A percentile compares a stretch with the other conserved stretches of the same genome.
Evolutionary conservation across 192 early-diverging fungal species (phyloP).

Genomic region (Geranomyces variabilis): DNA sequence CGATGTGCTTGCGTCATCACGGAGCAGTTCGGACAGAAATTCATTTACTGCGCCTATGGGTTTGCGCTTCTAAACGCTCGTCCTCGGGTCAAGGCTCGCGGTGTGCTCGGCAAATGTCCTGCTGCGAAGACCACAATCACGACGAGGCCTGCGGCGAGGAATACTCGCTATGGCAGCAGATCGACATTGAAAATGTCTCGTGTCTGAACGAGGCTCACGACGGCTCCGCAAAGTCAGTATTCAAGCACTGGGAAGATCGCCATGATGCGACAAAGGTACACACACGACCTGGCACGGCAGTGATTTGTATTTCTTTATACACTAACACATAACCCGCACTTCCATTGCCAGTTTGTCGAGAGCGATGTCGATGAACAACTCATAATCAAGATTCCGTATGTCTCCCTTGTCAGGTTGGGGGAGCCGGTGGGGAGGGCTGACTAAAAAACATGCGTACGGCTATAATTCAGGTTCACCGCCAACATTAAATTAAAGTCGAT

Average conservation of each 20-base stretch:
- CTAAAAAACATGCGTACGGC: background rate
- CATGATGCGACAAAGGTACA: slow-evolving; percentile 68
- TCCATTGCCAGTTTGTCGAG: slow-evolving; percentile 60
- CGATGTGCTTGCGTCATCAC: no score
- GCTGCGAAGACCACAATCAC: slow-evolving; percentile 66
- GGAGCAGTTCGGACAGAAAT: no score
- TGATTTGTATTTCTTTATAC: background rate
- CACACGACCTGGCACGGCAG: background rate
- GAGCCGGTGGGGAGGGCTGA: no score
- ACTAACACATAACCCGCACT: slow-evolving; percentile 2
- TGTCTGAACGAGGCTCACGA: slow-evolving; percentile 79
- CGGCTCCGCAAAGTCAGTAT: slow-evolving; percentile 68
- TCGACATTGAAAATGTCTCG: slow-evolving; percentile 76
- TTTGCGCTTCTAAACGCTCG: no score
- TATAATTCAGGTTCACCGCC: slow-evolving; percentile 76
- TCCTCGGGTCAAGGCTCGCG: no score
- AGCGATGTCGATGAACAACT: slow-evolving; percentile 91
- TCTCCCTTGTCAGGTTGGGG: slow-evolving; percentile 14
- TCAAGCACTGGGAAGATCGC: slow-evolving; percentile 86
- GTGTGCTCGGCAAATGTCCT: no score
- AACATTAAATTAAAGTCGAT: slow-evolving; percentile 91
- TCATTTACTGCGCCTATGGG: no score
- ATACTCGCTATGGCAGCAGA: slow-evolving; percentile 69
- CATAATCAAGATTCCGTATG: slow-evolving; percentile 84
- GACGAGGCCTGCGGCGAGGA: slow-evolving; percentile 54